Conservation (phyloP, 768 basidiomycete genomes). For the Ramaria sp. region DNA sequence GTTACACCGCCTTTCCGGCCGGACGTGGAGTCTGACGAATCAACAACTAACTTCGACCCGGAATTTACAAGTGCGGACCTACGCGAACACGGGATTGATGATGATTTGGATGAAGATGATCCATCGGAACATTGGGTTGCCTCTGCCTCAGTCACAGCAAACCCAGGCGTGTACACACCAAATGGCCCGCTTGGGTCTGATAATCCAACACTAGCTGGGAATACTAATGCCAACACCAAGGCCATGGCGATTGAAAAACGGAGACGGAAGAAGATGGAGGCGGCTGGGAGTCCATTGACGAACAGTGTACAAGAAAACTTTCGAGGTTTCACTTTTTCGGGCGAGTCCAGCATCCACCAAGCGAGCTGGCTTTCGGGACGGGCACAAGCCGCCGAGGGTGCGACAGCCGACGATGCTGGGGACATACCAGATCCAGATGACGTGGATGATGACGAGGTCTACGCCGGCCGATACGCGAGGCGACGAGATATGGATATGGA, state of each 20-base stretch:
- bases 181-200: conserved; percentile 74
- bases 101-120: conserved; percentile 31
- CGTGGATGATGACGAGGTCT: conserved; percentile 50
- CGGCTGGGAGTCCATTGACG: conserved; percentile 62
- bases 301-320: conserved; percentile 95
- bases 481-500: conserved; percentile 35
- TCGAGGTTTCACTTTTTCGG: conserved; percentile 84
- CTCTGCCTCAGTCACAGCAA: conserved; percentile 26
- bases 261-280: conserved; percentile 34
- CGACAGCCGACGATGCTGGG: conserved; percentile 17
- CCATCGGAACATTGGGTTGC: conserved; percentile 17
- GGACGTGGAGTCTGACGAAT: conserved; percentile 94
- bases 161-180: conserved; percentile 42
- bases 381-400: conserved; percentile 24
- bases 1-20: conserved; percentile 98
- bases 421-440: conserved; percentile 59
- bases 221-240: conserved; percentile 13
- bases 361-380: conserved; percentile 7
- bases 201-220: neutral
- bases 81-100: conserved; percentile 49
- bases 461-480: conserved; percentile 63
- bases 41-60: conserved; percentile 95
- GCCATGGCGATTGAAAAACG: conserved; percentile 44
- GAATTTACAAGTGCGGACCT: conserved; percentile 95
- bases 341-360: conserved; percentile 22